Evolutionary conservation across 371 early-diverging fungal genomes (phyloP).

Genomic region (Cokeromyces recurvatus): DNA sequence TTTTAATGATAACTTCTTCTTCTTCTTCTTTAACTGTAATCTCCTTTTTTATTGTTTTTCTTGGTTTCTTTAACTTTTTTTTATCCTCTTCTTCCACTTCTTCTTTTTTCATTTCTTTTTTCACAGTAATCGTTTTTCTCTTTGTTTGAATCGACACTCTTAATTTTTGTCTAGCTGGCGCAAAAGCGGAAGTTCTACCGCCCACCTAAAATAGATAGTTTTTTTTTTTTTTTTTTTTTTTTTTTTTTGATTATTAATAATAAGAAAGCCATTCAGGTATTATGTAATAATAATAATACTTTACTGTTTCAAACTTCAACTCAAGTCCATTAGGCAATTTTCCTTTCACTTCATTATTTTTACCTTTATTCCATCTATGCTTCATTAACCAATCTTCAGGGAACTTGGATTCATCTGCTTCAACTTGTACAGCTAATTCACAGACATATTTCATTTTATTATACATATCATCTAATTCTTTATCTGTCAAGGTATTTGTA

Average conservation of each 20-base stretch:
- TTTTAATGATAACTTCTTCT: background rate
- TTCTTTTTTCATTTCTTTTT: background rate
- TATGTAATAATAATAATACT: no score
- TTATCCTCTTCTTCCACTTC: background rate
- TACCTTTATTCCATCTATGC: slow-evolving; percentile 55
- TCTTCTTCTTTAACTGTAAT: background rate
- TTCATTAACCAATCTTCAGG: slow-evolving; percentile 63
- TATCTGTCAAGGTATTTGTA: slow-evolving; percentile 38
- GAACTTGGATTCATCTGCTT: slow-evolving; percentile 55
- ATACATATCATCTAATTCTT: slow-evolving; percentile 36
- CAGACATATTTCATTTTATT: slow-evolving; percentile 39
- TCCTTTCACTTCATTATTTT: slow-evolving; percentile 28
- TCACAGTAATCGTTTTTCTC: no score
- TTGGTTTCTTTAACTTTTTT: background rate
- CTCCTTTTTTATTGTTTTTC: background rate
- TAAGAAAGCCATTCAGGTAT: background rate
- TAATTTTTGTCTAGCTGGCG: slow-evolving; percentile 12
- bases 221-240: no score
- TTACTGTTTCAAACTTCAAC: slow-evolving; percentile 39
- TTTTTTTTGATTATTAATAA: no score
- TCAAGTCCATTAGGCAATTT: slow-evolving; percentile 29
- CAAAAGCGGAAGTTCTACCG: slow-evolving; percentile 23
- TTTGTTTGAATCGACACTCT: background rate
- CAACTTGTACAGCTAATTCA: slow-evolving; percentile 38
- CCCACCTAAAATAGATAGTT: slow-evolving; percentile 2